phyloP scores from a whole-genome alignment of 352 stramenopile genomes.

The Globisporangium barbulae region DNA sequence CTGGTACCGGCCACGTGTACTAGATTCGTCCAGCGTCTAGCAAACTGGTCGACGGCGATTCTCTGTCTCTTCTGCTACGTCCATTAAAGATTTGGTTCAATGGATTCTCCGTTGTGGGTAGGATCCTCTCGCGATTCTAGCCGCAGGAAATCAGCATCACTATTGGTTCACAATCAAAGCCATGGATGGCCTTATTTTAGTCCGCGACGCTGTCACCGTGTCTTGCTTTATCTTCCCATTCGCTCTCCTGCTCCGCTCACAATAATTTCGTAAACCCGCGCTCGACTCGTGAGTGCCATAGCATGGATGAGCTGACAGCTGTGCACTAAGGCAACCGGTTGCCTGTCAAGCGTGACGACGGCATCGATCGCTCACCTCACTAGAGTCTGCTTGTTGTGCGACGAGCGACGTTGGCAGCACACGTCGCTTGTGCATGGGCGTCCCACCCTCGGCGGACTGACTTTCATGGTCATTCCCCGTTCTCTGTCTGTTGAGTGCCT shows the following conservation, averaged over 20 bases:
- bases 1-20: slow-evolving; percentile 93
- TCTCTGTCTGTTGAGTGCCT: neutral
- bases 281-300: no score
- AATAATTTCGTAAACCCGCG: no score
- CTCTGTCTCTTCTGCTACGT: slow-evolving; percentile 23
- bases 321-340: no score
- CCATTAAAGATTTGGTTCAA: slow-evolving; percentile 21
- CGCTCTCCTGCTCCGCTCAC: neutral
- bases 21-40: slow-evolving; percentile 62
- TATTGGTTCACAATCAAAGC: slow-evolving; percentile 38
- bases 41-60: slow-evolving; percentile 13
- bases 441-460: neutral
- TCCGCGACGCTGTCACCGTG: slow-evolving; percentile 12
- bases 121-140: slow-evolving; percentile 4
- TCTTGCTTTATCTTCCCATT: neutral
- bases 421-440: neutral
- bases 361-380: neutral
- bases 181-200: slow-evolving; percentile 50
- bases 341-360: neutral
- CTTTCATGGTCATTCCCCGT: neutral
- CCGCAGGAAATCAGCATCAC: slow-evolving; percentile 6
- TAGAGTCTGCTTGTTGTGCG: neutral
- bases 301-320: no score
- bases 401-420: neutral
- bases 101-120: neutral